phyloP scores from a whole-genome alignment of 2,329 filamentous ascomycete species.

The Emericellopsis cladophorae region DNA sequence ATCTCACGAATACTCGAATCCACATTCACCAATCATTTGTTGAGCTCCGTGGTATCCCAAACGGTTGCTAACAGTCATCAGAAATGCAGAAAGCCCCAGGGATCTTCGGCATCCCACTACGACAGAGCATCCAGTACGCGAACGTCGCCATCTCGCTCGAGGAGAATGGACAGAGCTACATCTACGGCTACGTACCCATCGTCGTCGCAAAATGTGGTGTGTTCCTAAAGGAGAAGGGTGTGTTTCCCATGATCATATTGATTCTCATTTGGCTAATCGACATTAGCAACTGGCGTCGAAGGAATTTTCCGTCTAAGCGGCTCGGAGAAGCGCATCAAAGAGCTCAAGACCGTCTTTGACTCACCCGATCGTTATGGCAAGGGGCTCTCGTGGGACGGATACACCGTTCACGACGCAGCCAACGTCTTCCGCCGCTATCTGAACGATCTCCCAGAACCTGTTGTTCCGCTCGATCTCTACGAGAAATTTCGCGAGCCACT shows the following conservation, averaged over 20 bases:
- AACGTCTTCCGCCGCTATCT: conserved; percentile 93
- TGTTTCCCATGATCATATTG: conserved; percentile 14
- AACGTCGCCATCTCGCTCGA: conserved; percentile 97
- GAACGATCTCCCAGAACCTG: conserved; percentile 91
- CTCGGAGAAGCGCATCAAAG: conserved; percentile 96
- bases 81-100: conserved; percentile 37
- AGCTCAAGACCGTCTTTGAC: conserved; percentile 83
- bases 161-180: conserved; percentile 85
- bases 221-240: conserved; percentile 95
- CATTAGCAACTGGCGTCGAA: conserved; percentile 76
- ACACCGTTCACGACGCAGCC: conserved; percentile 95
- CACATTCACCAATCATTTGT: too few relatives aligned
- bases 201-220: conserved; percentile 97
- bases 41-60: too few relatives aligned
- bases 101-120: conserved; percentile 89
- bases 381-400: conserved; percentile 91
- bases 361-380: conserved; percentile 94
- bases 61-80: background rate
- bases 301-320: conserved; percentile 94
- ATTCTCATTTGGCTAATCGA: conserved; percentile 9
- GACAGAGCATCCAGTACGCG: conserved; percentile 90
- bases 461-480: conserved; percentile 89
- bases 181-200: conserved; percentile 96
- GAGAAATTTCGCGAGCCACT: conserved; percentile 81
- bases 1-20: too few relatives aligned